Percentiles rank a stretch among this genome's conserved stretches.
Conservation (phyloP, 495 filamentous ascomycete genomes). For the Letharia columbiana region DNA sequence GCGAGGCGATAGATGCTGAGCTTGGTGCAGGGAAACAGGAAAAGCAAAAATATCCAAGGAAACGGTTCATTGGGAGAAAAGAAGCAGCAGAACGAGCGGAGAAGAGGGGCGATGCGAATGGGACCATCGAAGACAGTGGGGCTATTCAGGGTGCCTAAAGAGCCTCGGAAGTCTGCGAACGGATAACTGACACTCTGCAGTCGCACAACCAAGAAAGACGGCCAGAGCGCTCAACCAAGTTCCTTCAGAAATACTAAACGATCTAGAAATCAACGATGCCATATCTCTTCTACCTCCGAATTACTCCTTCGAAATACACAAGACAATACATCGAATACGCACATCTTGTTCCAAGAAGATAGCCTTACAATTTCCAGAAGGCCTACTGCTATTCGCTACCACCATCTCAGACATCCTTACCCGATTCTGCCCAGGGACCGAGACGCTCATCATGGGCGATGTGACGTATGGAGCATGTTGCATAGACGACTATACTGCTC, state of each 20-base stretch:
- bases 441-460: slow-evolving; percentile 97
- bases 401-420: slow-evolving; percentile 97
- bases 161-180: not conserved
- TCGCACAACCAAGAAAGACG: slow-evolving; percentile 54
- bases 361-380: slow-evolving; percentile 93
- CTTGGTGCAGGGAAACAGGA: not conserved
- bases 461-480: slow-evolving; percentile 99
- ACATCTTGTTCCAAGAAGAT: slow-evolving; percentile 66
- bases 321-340: slow-evolving; percentile 92
- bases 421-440: slow-evolving; percentile 81
- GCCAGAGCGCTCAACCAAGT: slow-evolving; percentile 81
- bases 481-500: slow-evolving; percentile 95
- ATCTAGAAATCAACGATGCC: slow-evolving; percentile 80
- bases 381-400: slow-evolving; percentile 89
- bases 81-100: slow-evolving; percentile 48
- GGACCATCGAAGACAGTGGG: slow-evolving; percentile 53
- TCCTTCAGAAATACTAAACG: slow-evolving; percentile 74
- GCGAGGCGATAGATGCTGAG: slow-evolving; percentile 5
- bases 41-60: slow-evolving; percentile 52
- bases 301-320: slow-evolving; percentile 97
- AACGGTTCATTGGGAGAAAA: slow-evolving; percentile 69
- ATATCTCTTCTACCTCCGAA: slow-evolving; percentile 82
- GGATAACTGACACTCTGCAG: slow-evolving; percentile 27
- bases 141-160: slow-evolving; percentile 48
- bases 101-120: slow-evolving; percentile 30